Conservation (phyloP, 139 green algal species). For the Ulvella scutata region DNA sequence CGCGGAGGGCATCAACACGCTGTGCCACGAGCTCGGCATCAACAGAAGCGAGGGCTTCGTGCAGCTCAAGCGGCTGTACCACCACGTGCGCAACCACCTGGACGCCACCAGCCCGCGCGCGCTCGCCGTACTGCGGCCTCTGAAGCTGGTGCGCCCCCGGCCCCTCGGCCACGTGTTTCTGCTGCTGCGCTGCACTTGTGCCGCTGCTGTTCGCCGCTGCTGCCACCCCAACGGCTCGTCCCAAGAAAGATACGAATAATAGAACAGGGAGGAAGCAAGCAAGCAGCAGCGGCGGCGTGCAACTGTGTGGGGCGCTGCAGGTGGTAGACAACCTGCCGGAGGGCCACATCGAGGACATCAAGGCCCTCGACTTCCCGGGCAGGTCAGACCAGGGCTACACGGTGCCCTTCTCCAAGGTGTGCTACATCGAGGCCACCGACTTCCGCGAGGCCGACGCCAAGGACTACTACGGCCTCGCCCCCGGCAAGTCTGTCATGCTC, state of each 20-base stretch:
- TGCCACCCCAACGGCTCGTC: no score
- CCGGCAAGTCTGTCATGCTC: constrained; percentile 85
- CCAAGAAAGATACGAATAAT: no score
- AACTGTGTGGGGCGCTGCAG: constrained; percentile 19
- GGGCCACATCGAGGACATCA: constrained; percentile 40
- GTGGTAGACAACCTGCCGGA: constrained; percentile 70
- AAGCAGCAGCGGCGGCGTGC: no score
- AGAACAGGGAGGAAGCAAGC: no score
- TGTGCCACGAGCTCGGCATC: constrained; percentile 81
- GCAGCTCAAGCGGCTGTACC: constrained; percentile 75
- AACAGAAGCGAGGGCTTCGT: constrained; percentile 75
- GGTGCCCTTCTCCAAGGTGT: constrained; percentile 55
- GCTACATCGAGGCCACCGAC: constrained; percentile 93
- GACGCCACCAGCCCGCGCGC: constrained; percentile 45
- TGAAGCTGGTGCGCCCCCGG: constrained; percentile 37
- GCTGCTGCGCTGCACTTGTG: no score
- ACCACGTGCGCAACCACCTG: constrained; percentile 66
- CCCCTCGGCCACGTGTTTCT: neutral
- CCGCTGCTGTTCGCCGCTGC: no score
- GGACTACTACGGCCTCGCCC: constrained; percentile 90
- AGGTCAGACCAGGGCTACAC: constrained; percentile 32
- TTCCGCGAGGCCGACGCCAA: constrained; percentile 79
- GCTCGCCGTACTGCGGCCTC: constrained; percentile 79
- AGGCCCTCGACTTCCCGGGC: constrained; percentile 49
- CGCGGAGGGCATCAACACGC: constrained; percentile 79